Evolutionary conservation across 2,329 filamentous ascomycete species (phyloP).

Genomic region (Acrodontium crateriforme): DNA sequence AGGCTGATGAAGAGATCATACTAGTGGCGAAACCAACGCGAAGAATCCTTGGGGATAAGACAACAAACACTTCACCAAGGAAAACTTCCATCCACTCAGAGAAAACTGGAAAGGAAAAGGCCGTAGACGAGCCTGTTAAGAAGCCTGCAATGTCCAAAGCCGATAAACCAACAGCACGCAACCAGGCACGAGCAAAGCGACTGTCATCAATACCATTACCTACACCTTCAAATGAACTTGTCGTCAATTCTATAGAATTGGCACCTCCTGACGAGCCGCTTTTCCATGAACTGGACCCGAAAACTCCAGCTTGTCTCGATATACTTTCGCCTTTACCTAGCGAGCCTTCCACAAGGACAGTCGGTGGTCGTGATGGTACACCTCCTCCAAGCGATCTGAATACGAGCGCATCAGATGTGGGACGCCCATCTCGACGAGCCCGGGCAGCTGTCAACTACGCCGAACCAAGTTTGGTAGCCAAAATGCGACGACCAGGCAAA

Average conservation of each 20-base stretch:
- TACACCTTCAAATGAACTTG: conserved; percentile 8
- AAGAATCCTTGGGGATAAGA: conserved; percentile 30
- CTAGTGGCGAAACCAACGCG: conserved; percentile 7
- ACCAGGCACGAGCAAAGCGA: conserved; percentile 4
- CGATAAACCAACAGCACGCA: conserved; percentile 2
- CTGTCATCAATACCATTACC: conserved; percentile 12
- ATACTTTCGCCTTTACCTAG: conserved; percentile 32
- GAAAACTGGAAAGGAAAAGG: conserved; percentile 6
- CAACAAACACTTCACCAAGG: conserved; percentile 23
- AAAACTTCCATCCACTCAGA: conserved; percentile 7
- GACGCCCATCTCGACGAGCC: conserved; percentile 30
- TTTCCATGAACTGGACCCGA: conserved; percentile 7
- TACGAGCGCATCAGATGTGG: conserved; percentile 16
- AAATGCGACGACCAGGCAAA: conserved; percentile 36
- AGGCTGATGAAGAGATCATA: conserved; percentile 4
- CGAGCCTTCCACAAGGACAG: conserved; percentile 23
- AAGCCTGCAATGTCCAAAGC: conserved; percentile 9
- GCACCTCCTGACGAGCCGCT: conserved; percentile 7
- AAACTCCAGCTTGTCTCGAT: conserved; percentile 19
- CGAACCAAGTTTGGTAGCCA: conserved; percentile 33
- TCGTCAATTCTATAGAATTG: conserved; percentile 11
- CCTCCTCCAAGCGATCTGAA: conserved; percentile 29
- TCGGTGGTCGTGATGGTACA: conserved; percentile 20
- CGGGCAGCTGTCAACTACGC: conserved; percentile 35
- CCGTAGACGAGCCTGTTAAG: conserved; percentile 7